A percentile compares a stretch with the other conserved stretches of the same genome.
Evolutionary conservation across 163 green algal genomes (phyloP).

Genomic region (Volvox carteri): DNA sequence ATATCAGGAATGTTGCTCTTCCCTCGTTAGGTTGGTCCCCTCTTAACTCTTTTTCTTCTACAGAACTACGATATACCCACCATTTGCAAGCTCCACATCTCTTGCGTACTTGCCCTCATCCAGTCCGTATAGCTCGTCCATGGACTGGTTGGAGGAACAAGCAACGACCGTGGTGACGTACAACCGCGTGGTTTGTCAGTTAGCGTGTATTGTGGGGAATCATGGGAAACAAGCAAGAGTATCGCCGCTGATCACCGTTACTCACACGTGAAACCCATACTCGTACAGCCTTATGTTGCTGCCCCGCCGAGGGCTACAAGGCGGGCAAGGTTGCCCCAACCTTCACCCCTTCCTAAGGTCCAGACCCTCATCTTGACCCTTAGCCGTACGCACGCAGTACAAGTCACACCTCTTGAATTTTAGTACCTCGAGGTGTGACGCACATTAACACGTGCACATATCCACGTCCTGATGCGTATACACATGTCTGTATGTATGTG

Average conservation of each 20-base stretch:
- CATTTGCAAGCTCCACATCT: conserved; percentile 65
- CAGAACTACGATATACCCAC: background rate
- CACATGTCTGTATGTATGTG: background rate
- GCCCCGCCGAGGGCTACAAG: no score
- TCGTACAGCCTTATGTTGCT: background rate
- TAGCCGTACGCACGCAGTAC: no score
- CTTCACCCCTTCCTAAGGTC: no score
- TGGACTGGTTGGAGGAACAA: background rate
- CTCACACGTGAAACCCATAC: background rate
- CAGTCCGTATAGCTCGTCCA: conserved; percentile 34
- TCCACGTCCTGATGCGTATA: background rate
- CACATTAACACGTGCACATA: background rate
- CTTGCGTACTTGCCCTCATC: conserved; percentile 57
- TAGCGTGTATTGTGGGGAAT: background rate
- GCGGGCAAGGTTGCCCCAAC: no score
- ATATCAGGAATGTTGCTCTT: background rate
- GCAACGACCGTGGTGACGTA: no score
- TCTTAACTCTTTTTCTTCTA: background rate
- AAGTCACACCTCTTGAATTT: no score
- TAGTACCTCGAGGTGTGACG: no score
- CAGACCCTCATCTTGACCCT: no score
- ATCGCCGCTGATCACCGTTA: background rate
- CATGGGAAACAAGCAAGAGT: background rate
- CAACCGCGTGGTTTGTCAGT: no score
- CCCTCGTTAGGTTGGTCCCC: background rate